Percentiles rank a stretch among this genome's conserved stretches.
phyloP scores from a whole-genome alignment of 306 rosid species.

The Acacia acuminata region DNA sequence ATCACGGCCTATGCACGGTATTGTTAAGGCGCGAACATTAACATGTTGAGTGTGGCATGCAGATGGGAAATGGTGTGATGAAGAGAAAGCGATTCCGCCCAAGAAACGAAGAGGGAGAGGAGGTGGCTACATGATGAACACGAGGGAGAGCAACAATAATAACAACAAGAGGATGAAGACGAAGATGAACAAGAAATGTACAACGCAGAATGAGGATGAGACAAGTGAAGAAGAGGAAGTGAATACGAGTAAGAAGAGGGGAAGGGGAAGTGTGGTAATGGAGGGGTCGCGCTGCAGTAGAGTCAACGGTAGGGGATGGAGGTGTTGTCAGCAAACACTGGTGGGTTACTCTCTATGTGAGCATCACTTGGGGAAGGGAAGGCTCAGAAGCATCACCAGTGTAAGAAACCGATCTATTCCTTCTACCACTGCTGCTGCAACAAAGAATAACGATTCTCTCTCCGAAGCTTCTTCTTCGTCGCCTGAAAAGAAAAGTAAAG shows the following conservation, averaged over 20 bases:
- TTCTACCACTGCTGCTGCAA: background rate
- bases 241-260: conserved; percentile 35
- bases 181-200: conserved; percentile 50
- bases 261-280: conserved; percentile 56
- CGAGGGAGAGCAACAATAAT: background rate
- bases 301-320: conserved; percentile 96
- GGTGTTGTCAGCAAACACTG: conserved; percentile 90
- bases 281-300: conserved; percentile 99
- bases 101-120: conserved; percentile 66
- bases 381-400: conserved; percentile 84
- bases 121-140: background rate
- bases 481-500: conserved; percentile 20
- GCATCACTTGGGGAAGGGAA: conserved; percentile 95
- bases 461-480: conserved; percentile 3
- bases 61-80: conserved; percentile 51
- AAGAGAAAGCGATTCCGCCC: conserved; percentile 63
- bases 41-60: background rate
- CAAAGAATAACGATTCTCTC: background rate
- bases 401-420: conserved; percentile 58
- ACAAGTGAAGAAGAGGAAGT: conserved; percentile 3
- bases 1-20: background rate
- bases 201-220: conserved; percentile 11
- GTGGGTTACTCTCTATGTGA: conserved; percentile 97
- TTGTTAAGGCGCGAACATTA: background rate
- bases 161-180: conserved; percentile 40